Evolutionary conservation across 2,329 filamentous ascomycete genomes (phyloP), one percentile per base, ranked within the genome.

Genomic region (Lachnellula cervina): DNA sequence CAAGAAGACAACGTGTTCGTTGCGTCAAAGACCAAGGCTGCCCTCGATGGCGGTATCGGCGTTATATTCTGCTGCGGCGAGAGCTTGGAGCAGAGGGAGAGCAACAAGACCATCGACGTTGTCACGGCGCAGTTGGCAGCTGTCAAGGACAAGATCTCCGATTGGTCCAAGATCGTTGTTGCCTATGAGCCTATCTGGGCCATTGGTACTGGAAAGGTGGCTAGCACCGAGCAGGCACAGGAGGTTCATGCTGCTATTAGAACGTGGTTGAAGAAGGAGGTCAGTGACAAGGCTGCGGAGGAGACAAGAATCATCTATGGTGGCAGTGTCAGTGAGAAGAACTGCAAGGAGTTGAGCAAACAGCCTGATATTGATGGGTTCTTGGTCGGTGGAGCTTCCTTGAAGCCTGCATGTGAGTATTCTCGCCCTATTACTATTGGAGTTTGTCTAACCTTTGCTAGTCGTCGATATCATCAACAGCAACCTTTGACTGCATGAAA

Each of bases 151-250:
- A 80, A 88, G 79, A 78, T 90, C 71, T 78, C 83, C 68, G 89
- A 96, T 78, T 99, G 94, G 94, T 83, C 80, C 70, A 94, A 94
- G 80, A 83, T 99, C 63, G 94, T 99, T 72, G 83, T 99, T 69
- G 94, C 94, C 70, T 99, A 99, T 77, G 94, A 99, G 83, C 94
- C 94, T 70, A 95, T 99, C 80, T 99, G 94, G 93, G 91, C 84
- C 72, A 88, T 86, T 66, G 93, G 93, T 67, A 97, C 94, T 64
- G 94, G 94, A 75, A 95, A 94, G 80, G 90, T 95, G 64, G 90
- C 90, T 66, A 88, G 86, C 62, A 91, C 86, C 58, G 81, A 90
- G 77, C 91, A 96, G 81, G 91, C 91, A 56, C 91, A 96, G 80
- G 90, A 96, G 74, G 90, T 94, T 58, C 91, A 96, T 79, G 89